Evolutionary conservation across 2,329 filamentous ascomycete genomes (phyloP).

Genomic region (Hymenoscyphus scutula): DNA sequence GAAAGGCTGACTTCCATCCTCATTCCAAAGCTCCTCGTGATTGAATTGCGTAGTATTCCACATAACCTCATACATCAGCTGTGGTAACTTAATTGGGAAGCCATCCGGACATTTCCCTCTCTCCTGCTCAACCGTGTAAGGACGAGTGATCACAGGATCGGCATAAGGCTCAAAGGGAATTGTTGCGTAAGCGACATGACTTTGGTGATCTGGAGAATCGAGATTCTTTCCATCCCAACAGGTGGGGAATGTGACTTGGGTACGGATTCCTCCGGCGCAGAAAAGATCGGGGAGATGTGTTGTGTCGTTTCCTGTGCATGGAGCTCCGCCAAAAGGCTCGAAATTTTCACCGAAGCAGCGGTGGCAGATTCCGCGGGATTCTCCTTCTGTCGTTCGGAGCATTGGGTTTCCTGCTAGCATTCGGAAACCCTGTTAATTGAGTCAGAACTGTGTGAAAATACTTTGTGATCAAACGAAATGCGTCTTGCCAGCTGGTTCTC

Average conservation of each 20-base stretch:
- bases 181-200: conserved; percentile 27
- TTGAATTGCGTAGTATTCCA: conserved; percentile 41
- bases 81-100: conserved; percentile 45
- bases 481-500: conserved; percentile 28
- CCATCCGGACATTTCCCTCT: conserved; percentile 23
- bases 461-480: not conserved
- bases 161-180: conserved; percentile 5
- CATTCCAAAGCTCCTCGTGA: conserved; percentile 40
- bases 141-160: not conserved
- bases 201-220: conserved; percentile 22
- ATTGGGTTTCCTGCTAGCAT: conserved; percentile 61
- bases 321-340: conserved; percentile 13
- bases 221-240: conserved; percentile 27
- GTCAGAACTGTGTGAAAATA: not conserved
- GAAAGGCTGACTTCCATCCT: conserved; percentile 43
- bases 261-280: conserved; percentile 50
- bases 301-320: conserved; percentile 14
- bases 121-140: conserved; percentile 11
- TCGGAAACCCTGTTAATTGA: conserved; percentile 53
- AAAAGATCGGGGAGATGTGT: conserved; percentile 50
- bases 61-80: conserved; percentile 38
- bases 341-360: conserved; percentile 13
- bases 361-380: conserved; percentile 16
- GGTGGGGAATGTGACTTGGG: conserved; percentile 55
- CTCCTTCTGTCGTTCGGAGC: conserved; percentile 23